Percentiles rank a stretch among this genome's conserved stretches.
phyloP scores from a whole-genome alignment of 2,329 filamentous ascomycete genomes.

The Penicillium sp. region DNA sequence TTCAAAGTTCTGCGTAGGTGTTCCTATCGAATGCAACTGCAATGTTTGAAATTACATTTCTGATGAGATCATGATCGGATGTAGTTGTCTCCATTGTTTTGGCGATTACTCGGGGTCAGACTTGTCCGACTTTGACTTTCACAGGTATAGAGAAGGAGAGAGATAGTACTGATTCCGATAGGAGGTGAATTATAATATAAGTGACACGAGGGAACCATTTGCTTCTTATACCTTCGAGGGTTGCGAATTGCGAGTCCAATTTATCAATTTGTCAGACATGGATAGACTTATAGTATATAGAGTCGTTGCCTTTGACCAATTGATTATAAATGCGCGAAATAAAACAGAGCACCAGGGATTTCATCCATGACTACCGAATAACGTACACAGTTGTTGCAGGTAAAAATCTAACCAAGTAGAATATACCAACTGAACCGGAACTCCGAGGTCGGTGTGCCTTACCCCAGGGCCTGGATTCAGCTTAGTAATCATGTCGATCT shows the following conservation, averaged over 20 bases:
- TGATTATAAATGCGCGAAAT: neutral
- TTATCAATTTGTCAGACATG: neutral
- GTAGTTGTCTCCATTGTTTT: neutral
- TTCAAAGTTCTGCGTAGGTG: neutral
- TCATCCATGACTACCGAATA: neutral
- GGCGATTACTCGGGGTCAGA: neutral
- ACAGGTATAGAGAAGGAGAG: neutral
- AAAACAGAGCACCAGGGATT: neutral
- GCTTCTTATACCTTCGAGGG: neutral
- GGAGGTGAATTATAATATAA: neutral
- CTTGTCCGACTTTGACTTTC: no score
- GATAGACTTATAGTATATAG: no score
- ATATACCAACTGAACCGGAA: neutral
- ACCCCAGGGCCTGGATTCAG: neutral
- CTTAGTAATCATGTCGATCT: neutral
- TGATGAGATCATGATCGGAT: neutral
- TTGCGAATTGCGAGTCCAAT: neutral
- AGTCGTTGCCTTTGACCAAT: neutral
- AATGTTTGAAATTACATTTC: neutral
- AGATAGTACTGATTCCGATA: neutral
- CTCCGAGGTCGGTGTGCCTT: neutral
- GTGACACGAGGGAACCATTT: no score
- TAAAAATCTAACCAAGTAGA: neutral
- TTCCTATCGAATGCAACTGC: neutral
- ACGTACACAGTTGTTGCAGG: no score